phyloP scores from a whole-genome alignment of 2,329 filamentous ascomycete genomes.

The Penicillium sp. region DNA sequence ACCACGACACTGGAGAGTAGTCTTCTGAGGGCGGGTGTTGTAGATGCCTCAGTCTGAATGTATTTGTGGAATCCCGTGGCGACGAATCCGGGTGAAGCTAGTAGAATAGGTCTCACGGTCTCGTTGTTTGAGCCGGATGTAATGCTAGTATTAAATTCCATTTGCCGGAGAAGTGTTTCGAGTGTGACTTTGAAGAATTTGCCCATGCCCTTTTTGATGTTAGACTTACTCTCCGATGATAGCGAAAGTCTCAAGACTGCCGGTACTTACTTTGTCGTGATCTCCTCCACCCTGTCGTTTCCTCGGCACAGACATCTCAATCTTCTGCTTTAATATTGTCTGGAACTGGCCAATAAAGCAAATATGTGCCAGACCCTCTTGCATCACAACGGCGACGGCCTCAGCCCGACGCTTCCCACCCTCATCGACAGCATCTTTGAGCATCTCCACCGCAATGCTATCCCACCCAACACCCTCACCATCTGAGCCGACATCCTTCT shows the following conservation, averaged over 20 bases:
- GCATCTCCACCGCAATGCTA: constrained; percentile 74
- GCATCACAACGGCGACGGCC: constrained; percentile 88
- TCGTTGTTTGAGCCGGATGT: constrained; percentile 40
- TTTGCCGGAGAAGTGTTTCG: constrained; percentile 71
- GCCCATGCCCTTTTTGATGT: constrained; percentile 57
- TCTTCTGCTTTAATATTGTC: constrained; percentile 50
- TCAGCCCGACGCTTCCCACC: constrained; percentile 70
- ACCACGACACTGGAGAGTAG: constrained; percentile 62
- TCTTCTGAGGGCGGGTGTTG: constrained; percentile 65
- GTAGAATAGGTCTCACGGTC: constrained; percentile 62
- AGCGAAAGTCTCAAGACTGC: background rate
- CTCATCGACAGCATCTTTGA: constrained; percentile 76
- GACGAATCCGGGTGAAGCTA: constrained; percentile 88
- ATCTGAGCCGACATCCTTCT: constrained; percentile 65
- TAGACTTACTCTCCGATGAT: background rate
- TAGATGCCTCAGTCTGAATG: constrained; percentile 61
- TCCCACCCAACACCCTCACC: constrained; percentile 70
- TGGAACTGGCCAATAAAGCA: constrained; percentile 52
- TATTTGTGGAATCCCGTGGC: constrained; percentile 78
- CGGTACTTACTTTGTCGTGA: constrained; percentile 46
- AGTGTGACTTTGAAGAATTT: constrained; percentile 79
- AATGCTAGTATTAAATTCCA: constrained; percentile 64
- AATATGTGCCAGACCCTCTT: constrained; percentile 64
- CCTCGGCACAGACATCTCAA: constrained; percentile 49
- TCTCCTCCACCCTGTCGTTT: constrained; percentile 49